Percentiles rank a stretch among this genome's conserved stretches.
These are phyloP conservation scores for Crucihimalaya himalaica DNA, from an alignment of 345 rosid species.

Conservation along the genomic window DNA sequence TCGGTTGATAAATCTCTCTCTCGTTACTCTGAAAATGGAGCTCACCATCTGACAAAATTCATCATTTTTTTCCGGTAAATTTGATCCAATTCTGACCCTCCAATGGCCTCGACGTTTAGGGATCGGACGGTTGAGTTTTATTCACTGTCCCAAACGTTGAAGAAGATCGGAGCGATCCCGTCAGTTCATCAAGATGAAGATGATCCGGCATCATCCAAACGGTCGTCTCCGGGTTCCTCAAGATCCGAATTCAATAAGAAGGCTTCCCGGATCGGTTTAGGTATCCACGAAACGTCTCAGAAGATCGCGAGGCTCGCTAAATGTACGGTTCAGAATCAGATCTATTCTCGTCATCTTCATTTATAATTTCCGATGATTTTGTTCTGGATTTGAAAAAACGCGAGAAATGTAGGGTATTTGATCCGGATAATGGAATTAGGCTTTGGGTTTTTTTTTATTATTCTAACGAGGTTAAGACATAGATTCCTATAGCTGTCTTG, in stretches of 20 bases:
- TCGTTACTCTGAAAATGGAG: constrained; percentile 12
- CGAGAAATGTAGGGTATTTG: neutral
- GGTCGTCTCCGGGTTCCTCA: constrained; percentile 45
- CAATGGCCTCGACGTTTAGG: constrained; percentile 61
- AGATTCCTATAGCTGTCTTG: constrained; percentile 4
- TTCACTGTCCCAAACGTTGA: constrained; percentile 66
- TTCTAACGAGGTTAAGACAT: constrained; percentile 6
- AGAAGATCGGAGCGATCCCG: constrained; percentile 61
- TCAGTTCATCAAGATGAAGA: constrained; percentile 32
- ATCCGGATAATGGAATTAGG: neutral
- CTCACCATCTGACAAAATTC: constrained; percentile 1
- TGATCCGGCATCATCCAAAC: constrained; percentile 38
- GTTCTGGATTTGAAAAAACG: neutral
- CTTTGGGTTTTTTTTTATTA: neutral
- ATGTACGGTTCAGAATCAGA: constrained; percentile 44
- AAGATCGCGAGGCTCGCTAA: constrained; percentile 73
- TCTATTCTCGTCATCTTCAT: constrained; percentile 22
- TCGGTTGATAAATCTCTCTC: neutral
- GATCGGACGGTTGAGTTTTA: constrained; percentile 90
- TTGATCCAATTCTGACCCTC: constrained; percentile 12
- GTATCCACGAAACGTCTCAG: constrained; percentile 69
- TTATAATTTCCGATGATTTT: neutral
- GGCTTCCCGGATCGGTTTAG: constrained; percentile 65
- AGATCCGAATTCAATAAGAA: constrained; percentile 85
- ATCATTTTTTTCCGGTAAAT: neutral